phyloP scores from a whole-genome alignment of 768 basidiomycete species.

The Auriscalpium microsporum region DNA sequence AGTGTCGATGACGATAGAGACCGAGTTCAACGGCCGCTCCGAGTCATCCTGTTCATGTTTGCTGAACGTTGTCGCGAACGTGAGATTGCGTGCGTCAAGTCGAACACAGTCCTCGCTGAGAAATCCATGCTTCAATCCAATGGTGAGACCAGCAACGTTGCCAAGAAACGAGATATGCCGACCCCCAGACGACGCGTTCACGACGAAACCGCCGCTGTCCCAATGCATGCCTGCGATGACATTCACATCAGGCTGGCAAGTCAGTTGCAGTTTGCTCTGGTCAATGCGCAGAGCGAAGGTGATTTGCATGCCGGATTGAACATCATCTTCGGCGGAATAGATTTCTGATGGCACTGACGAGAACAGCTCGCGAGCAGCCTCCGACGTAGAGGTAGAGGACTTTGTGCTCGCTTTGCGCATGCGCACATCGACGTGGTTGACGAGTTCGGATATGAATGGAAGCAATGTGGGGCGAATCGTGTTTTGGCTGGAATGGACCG shows the following conservation, averaged over 20 bases:
- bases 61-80: slow-evolving; percentile 67
- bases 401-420: slow-evolving; percentile 44
- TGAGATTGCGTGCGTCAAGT: slow-evolving; percentile 73
- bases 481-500: slow-evolving; percentile 87
- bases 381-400: slow-evolving; percentile 17
- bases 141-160: slow-evolving; percentile 70
- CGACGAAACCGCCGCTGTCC: slow-evolving; percentile 89
- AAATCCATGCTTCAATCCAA: slow-evolving; percentile 79
- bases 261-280: slow-evolving; percentile 75
- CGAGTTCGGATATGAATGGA: slow-evolving; percentile 75
- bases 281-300: slow-evolving; percentile 89
- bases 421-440: slow-evolving; percentile 59
- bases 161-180: slow-evolving; percentile 69
- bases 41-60: slow-evolving; percentile 32
- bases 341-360: slow-evolving; percentile 3
- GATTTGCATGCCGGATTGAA: slow-evolving; percentile 52
- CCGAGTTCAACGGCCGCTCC: slow-evolving; percentile 30
- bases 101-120: slow-evolving; percentile 76
- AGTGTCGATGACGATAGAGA: slow-evolving; percentile 79
- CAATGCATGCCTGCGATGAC: slow-evolving; percentile 85
- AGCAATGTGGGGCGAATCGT: slow-evolving; percentile 73
- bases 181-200: slow-evolving; percentile 68
- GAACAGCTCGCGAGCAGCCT: not conserved
- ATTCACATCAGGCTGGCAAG: slow-evolving; percentile 86
- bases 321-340: slow-evolving; percentile 10